Base-by-base conservation (phyloP, 2,329 filamentous ascomycete genomes). In the Gaeumannomyces tritici region DNA sequence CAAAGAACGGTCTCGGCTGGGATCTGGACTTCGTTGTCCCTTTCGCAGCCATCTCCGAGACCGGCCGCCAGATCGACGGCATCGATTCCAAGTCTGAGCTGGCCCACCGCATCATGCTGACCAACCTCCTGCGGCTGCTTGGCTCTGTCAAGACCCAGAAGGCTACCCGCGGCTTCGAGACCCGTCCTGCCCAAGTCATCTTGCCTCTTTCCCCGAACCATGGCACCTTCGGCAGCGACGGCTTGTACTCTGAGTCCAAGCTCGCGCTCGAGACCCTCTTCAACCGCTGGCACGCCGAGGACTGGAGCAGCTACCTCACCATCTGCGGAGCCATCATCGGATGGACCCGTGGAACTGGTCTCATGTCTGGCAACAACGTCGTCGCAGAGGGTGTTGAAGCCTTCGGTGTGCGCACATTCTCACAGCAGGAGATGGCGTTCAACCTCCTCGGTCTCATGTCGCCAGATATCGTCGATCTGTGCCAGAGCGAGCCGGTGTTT, bases 371-470 rank as follows among this genome's bases (percentile, higher is more conserved):
- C 71, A 98, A 98, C 83, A 98, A 99, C 76, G 87, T 98, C 69
- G 93, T 98, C 67, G 95, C 95, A 47, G 93, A 98, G 75, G 95
- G 93, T 64, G 91, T 99, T 63, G 95, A 99, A 80, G 91, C 90
- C 70, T 95, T 96, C 68, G 95, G 95, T 70, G 95, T 98, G 29
- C 92, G 95, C 70, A 99, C 95, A 4, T 99, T 99, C 82, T 98
- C 93, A 12, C 95, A 98, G 78, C 92, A 96, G 74, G 95, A 99
- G 77, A 99, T 99, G 95, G 95, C 95, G 21, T 99, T 99, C 83
- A 99, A 99, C 78, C 78, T 99, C 67, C 85, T 99, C 57, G 93
- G 95, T 68, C 85, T 99, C 61, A 96, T 99, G 95, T 90, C 93
- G 1, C 93, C 95, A 51, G 84, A 88, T 31, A 90, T 99, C 70